These are phyloP conservation scores for Endotrypanum monterogeii DNA, from an alignment of 208 protist species.

Conservation along the genomic window DNA sequence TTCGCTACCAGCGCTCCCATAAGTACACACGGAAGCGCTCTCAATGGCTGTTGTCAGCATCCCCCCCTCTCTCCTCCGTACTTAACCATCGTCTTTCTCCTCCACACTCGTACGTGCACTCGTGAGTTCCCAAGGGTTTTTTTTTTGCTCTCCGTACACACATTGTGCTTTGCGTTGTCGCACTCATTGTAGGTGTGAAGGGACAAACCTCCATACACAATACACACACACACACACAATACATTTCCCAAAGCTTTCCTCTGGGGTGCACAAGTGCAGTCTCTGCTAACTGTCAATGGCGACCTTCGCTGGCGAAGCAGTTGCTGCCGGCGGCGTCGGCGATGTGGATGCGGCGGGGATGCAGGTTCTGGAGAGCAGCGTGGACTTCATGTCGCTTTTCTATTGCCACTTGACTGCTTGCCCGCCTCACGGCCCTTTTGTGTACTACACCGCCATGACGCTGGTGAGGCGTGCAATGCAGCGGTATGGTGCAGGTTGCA, in stretches of 20 bases:
- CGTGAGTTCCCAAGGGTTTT: too few species aligned
- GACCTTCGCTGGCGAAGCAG: background rate
- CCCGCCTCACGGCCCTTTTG: constrained; percentile 74
- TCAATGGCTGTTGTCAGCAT: background rate
- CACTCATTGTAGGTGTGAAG: background rate
- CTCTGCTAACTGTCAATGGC: background rate
- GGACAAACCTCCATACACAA: background rate
- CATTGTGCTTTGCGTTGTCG: background rate
- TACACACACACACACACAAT: background rate
- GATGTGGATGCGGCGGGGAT: constrained; percentile 23
- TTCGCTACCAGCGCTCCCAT: background rate
- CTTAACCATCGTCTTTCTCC: background rate
- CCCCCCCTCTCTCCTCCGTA: background rate
- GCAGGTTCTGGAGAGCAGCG: constrained; percentile 40
- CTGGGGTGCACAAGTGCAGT: background rate
- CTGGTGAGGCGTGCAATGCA: constrained; percentile 57
- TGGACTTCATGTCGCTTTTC: constrained; percentile 75
- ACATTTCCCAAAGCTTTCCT: background rate
- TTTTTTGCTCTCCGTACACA: background rate
- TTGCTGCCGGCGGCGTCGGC: constrained; percentile 3
- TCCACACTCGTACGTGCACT: background rate
- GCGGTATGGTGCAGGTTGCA: constrained; percentile 8
- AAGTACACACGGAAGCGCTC: too few species aligned
- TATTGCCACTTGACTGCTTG: constrained; percentile 70
- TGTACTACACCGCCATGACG: constrained; percentile 69